Conservation (phyloP, 441 rosid genomes). For the Arabidopsis hybrid region DNA sequence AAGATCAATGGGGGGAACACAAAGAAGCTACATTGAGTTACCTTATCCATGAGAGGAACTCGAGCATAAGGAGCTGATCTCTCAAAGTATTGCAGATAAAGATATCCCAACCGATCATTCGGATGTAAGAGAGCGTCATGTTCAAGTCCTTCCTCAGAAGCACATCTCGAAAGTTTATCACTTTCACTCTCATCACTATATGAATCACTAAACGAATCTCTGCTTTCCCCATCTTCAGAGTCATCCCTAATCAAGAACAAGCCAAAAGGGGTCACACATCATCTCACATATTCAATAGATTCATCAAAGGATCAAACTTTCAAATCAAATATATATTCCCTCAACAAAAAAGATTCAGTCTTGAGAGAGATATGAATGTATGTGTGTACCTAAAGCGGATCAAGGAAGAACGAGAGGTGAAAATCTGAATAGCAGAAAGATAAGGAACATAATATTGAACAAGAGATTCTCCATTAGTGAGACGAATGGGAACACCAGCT, state of each 20-base stretch:
- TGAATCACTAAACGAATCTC: conserved; percentile 79
- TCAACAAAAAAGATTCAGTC: not conserved
- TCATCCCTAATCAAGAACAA: conserved; percentile 64
- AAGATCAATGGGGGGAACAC: not conserved
- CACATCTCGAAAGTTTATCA: conserved; percentile 82
- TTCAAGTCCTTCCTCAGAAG: conserved; percentile 85
- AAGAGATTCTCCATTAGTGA: conserved; percentile 69
- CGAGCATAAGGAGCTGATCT: conserved; percentile 91
- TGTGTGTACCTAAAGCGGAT: conserved; percentile 59
- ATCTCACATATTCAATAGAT: not conserved
- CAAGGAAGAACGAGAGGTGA: conserved; percentile 72
- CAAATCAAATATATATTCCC: not conserved
- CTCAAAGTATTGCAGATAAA: conserved; percentile 82
- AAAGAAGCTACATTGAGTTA: conserved; percentile 36
- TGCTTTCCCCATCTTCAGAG: conserved; percentile 72
- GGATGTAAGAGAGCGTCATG: conserved; percentile 69
- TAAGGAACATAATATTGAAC: conserved; percentile 96
- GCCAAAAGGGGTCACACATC: not conserved
- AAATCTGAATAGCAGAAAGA: conserved; percentile 94
- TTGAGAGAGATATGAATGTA: no score
- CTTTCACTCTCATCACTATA: conserved; percentile 88
- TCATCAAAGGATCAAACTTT: conserved; percentile 27
- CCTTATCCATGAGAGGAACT: conserved; percentile 99
- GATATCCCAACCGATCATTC: conserved; percentile 80
- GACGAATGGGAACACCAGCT: conserved; percentile 84